These are phyloP conservation scores for Circinella minor DNA, from an alignment of 371 early-diverging fungal species.

Conservation along the genomic window DNA sequence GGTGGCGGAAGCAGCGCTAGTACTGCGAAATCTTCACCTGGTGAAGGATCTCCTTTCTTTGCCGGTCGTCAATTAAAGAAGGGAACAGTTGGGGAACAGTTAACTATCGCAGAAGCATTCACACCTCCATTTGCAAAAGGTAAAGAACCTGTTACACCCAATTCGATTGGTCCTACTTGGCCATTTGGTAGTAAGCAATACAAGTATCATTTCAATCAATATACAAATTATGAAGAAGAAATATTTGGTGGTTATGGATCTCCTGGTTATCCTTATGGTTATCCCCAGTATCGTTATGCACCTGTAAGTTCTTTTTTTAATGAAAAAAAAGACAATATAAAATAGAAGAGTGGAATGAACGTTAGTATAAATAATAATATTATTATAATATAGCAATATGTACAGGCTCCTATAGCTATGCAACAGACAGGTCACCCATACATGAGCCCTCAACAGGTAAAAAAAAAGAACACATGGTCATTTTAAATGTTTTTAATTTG, in stretches of 20 bases:
- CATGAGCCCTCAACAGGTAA: slow-evolving; percentile 40
- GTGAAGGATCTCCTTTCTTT: slow-evolving; percentile 39
- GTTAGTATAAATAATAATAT: too few species aligned
- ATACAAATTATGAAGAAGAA: slow-evolving; percentile 42
- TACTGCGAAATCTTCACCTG: slow-evolving; percentile 10
- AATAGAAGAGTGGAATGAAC: too few species aligned
- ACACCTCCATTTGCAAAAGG: slow-evolving; percentile 36
- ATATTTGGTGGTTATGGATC: slow-evolving; percentile 39
- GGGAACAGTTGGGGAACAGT: slow-evolving; percentile 19
- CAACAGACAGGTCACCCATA: slow-evolving; percentile 46
- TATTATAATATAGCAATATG: slow-evolving; percentile 23
- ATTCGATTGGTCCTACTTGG: slow-evolving; percentile 56
- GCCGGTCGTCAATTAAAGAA: slow-evolving; percentile 32
- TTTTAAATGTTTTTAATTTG: neutral
- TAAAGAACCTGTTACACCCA: slow-evolving; percentile 29
- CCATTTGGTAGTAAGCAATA: slow-evolving; percentile 54
- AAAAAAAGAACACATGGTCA: neutral
- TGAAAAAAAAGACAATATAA: too few species aligned
- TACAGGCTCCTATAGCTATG: slow-evolving; percentile 41
- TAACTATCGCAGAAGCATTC: slow-evolving; percentile 39
- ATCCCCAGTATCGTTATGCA: slow-evolving; percentile 53
- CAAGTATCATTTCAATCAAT: slow-evolving; percentile 45
- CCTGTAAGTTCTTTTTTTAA: slow-evolving; percentile 23
- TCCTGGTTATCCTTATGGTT: slow-evolving; percentile 49
- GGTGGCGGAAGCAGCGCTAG: slow-evolving; percentile 10